Evolutionary conservation across 1,284 basidiomycete species (phyloP), one percentile per base, ranked within the genome.

Genomic region (Grifola frondosa): DNA sequence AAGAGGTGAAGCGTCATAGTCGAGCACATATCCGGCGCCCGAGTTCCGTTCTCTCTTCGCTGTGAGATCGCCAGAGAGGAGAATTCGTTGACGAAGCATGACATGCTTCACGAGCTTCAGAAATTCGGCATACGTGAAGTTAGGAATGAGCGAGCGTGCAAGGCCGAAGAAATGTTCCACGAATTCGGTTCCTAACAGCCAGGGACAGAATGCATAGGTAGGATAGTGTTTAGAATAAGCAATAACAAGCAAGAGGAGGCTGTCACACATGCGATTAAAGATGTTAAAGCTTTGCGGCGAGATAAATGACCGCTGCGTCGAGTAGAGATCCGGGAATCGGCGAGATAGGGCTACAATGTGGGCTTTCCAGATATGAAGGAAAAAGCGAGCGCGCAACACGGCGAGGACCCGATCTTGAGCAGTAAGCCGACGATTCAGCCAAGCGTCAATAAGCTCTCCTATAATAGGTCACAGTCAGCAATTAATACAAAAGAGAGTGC

Each of bases 131-230:
- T 52, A 62, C 0, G 60, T 53, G 38, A 62, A 62, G 39, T 62
- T 54, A 0, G 59, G 59, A 4, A 62, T 46, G 16, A 59, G 41
- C 3, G 40, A 40, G 6, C 55, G 53, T 4, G 59, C 58, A 6
- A 61, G 46, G 0, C 60, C 60, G 35, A 62, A 61, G 49, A 62
- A 61, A 33, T 61, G 60, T 32, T 62, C 58, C 6, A 62, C 54
- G 32, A 61, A 59, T 12, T 58, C 58, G 3, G 60, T 62, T 0
- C 56, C 58, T 1, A 56, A 37, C 1, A 58, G 20, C 54, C 54
- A 57, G 2, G 56, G 53, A 31, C 56, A 61, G 31, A 62, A 61
- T 7, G 60, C 51, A 8, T 54, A 42, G n/a, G 45, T 24, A 0
- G 52, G 55, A 34, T 61, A 60, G 24, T 40, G 37, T 2, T 25